Base-by-base conservation (phyloP, 2,329 filamentous ascomycete species). In the Fusarium caatingaense region DNA sequence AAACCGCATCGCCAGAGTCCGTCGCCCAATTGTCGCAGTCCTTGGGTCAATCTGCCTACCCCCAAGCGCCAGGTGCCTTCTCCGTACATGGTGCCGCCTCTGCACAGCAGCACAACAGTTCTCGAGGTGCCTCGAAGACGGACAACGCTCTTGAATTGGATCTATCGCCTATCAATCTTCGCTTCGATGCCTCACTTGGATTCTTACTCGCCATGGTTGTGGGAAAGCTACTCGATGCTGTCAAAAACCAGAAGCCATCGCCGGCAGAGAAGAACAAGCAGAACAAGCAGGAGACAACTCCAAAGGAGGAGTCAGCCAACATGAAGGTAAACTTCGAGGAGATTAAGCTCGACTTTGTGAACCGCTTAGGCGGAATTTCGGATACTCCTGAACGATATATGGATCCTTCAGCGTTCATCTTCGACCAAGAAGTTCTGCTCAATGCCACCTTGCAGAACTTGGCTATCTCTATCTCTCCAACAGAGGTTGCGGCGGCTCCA, bases 1-100 rank as follows among this genome's bases (percentile, higher is more conserved):
- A 81, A 6, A 50, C 77, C 18, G 64, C 71, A 9, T 68, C 74
- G 1, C 72, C 76, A 1, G 77, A 78, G 27, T 76, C 78, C 1
- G 61, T 74, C 5, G 61, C 73, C 11, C 71, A 77, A 25, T 68
- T 79, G 9, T 72, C 75, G 10, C 73, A 78, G 32, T 76, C 78
- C 16, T 65, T 84, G 40, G 74, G 75, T 0, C 78, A 74, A 40
- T 85, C 84, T 3, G 66, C 81, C 13, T 82, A 82, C n/a, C 83
- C 84, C 0, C 83, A 89, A 72, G 76, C 90, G 5, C 89, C 89
- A 3, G 89, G 89, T 1, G 84, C 89, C 4, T 91, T 91, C 74
- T 91, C 88, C 0, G 79, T 87, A 4, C 78, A 85, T 44, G 70
- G 68, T 5, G 58, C 68, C 12, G 9, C 65, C 20, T 56, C 74